Base-by-base conservation (phyloP, 495 filamentous ascomycete species). In the Lophiotrema nucula region DNA sequence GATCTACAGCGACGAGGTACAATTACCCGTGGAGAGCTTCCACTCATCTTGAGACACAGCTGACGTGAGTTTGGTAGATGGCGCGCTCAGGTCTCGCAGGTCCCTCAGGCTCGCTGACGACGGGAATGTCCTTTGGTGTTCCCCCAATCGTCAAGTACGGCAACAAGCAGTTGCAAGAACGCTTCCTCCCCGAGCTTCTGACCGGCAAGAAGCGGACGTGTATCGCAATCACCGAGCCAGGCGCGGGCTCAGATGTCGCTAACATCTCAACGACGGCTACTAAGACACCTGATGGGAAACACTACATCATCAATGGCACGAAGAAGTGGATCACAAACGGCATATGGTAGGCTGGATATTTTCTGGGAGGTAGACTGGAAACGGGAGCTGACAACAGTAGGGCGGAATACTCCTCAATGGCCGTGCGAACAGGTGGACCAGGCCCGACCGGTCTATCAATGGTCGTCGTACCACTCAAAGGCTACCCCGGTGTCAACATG, bases 311-410 rank as follows among this genome's bases (percentile, higher is more conserved):
- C 26, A 90, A 88, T 50, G 88, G 88, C 26, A 77, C 77, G 0
- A 92, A 92, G 78, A 92, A 92, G 75, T 92, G 88, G 82, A 88
- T 88, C 62, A 89, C 87, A 0, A 91, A 89, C 66, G 87, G 86
- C 8, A 84, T 89, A 58, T 90, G 85, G 86, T n/a, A n/a, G n/a
- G n/a, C n/a, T n/a, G n/a, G n/a, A n/a, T n/a, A n/a, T n/a, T n/a
- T n/a, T n/a, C n/a, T n/a, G n/a, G n/a, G n/a, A n/a, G n/a, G n/a
- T n/a, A n/a, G n/a, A n/a, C n/a, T n/a, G n/a, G n/a, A n/a, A n/a
- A n/a, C n/a, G n/a, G n/a, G n/a, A n/a, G n/a, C n/a, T n/a, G n/a
- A n/a, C n/a, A n/a, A n/a, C n/a, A n/a, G n/a, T n/a, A n/a, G n/a
- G n/a, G 77, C 83, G 4, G 81, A 88, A 56, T 87, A 85, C 66